A percentile compares a stretch with the other conserved stretches of the same genome.
These are phyloP conservation scores for Euphrasia arctica DNA, from an alignment of 305 asterid genomes.

Conservation along the genomic window DNA sequence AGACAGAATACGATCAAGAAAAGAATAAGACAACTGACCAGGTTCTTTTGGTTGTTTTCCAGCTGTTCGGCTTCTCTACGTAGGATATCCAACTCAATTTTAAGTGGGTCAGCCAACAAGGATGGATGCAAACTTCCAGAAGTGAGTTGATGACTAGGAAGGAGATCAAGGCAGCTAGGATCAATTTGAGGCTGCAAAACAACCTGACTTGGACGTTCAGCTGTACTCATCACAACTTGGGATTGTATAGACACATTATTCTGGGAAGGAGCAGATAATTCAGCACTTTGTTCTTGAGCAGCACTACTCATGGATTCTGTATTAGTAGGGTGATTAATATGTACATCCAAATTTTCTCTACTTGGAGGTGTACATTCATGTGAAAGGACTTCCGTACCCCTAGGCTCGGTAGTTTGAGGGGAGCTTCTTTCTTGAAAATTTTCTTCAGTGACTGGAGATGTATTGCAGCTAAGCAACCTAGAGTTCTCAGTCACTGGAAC, in stretches of 20 bases:
- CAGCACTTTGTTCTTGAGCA: conserved; percentile 29
- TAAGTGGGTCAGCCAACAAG: conserved; percentile 51
- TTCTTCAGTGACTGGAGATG: conserved; percentile 29
- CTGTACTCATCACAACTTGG: conserved; percentile 27
- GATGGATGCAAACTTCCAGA: conserved; percentile 29
- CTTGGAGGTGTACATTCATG: conserved; percentile 33
- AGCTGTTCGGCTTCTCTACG: conserved; percentile 46
- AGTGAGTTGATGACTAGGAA: conserved; percentile 32
- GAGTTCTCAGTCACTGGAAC: conserved; percentile 23
- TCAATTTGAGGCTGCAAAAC: conserved; percentile 30
- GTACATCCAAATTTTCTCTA: conserved; percentile 32
- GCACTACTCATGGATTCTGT: conserved; percentile 24
- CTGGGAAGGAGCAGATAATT: conserved; percentile 29
- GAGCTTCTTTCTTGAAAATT: conserved; percentile 29
- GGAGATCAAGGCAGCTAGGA: conserved; percentile 21
- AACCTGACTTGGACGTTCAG: conserved; percentile 38
- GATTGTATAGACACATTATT: conserved; percentile 26
- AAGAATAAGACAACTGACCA: conserved; percentile 43
- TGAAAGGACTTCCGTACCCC: conserved; percentile 23
- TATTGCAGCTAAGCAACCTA: conserved; percentile 28
- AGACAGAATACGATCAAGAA: conserved; percentile 24
- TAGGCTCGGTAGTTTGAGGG: conserved; percentile 33
- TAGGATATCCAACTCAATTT: conserved; percentile 53
- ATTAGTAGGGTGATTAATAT: conserved; percentile 23
- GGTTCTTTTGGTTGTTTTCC: conserved; percentile 40